These are phyloP conservation scores for Geotrichum europaeum DNA, from an alignment of 1,139 yeast genomes.

Conservation along the genomic window DNA sequence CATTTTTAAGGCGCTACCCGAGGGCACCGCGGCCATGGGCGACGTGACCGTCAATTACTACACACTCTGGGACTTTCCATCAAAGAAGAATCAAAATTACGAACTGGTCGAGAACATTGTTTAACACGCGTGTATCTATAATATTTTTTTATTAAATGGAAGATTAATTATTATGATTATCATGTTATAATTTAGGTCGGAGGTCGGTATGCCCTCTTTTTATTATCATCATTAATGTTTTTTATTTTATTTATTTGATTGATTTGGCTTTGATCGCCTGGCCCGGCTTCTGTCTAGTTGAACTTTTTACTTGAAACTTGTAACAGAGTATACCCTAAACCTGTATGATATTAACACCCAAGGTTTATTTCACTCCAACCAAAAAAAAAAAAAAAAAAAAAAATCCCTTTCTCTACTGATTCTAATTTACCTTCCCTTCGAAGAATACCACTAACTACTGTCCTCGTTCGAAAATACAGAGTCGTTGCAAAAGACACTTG, in stretches of 20 bases:
- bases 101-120: slow-evolving; percentile 21
- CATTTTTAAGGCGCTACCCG: slow-evolving; percentile 23
- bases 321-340: not conserved
- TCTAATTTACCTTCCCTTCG: not conserved
- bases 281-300: no score
- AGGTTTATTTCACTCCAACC: not conserved
- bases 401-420: not conserved
- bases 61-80: slow-evolving; percentile 33
- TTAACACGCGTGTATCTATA: not conserved
- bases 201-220: no score
- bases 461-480: not conserved
- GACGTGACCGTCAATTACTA: slow-evolving; percentile 37
- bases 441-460: not conserved
- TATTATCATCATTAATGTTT: no score
- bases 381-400: not conserved
- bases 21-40: slow-evolving; percentile 31
- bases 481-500: not conserved
- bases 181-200: no score
- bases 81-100: slow-evolving; percentile 16
- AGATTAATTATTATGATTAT: no score
- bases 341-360: not conserved
- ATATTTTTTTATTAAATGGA: not conserved
- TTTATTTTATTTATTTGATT: no score
- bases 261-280: no score
- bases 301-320: not conserved